These are phyloP conservation scores for Trichoderma gamsii DNA, from an alignment of 495 filamentous ascomycete genomes.

Conservation along the genomic window DNA sequence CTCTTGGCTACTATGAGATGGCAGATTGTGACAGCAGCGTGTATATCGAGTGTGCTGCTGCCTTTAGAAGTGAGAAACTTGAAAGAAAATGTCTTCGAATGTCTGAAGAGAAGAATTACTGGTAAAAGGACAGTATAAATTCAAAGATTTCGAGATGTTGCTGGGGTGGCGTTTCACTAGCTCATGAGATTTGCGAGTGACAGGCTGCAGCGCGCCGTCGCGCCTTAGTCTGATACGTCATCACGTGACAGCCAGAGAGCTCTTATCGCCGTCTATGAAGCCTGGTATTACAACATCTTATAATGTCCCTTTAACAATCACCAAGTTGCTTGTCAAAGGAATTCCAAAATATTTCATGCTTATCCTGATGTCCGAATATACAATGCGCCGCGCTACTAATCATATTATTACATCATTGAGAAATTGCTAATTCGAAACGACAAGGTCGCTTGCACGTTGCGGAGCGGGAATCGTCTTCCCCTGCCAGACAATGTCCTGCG, in stretches of 20 bases:
- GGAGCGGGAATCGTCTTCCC: not conserved
- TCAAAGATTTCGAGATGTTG: not conserved
- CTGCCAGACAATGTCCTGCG: not conserved
- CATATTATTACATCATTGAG: not conserved
- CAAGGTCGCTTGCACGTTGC: not conserved
- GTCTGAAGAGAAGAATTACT: not conserved
- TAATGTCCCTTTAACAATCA: too few relatives aligned
- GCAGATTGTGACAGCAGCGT: not conserved
- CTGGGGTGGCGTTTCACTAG: not conserved
- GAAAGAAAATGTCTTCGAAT: not conserved
- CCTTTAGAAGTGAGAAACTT: not conserved
- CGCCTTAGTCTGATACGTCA: not conserved
- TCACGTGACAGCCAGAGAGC: not conserved
- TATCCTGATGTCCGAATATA: not conserved
- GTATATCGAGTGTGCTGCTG: not conserved
- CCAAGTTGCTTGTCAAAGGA: too few relatives aligned
- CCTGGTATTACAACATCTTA: not conserved
- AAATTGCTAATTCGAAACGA: not conserved
- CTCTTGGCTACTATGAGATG: not conserved
- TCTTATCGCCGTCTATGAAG: too few relatives aligned
- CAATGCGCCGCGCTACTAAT: not conserved
- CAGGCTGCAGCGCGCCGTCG: not conserved
- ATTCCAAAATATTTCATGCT: too few relatives aligned
- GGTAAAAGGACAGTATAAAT: not conserved
- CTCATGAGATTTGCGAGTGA: not conserved